These are phyloP conservation scores for Bipolaris victoriae DNA, from an alignment of 2,329 filamentous ascomycete species.

Conservation along the genomic window DNA sequence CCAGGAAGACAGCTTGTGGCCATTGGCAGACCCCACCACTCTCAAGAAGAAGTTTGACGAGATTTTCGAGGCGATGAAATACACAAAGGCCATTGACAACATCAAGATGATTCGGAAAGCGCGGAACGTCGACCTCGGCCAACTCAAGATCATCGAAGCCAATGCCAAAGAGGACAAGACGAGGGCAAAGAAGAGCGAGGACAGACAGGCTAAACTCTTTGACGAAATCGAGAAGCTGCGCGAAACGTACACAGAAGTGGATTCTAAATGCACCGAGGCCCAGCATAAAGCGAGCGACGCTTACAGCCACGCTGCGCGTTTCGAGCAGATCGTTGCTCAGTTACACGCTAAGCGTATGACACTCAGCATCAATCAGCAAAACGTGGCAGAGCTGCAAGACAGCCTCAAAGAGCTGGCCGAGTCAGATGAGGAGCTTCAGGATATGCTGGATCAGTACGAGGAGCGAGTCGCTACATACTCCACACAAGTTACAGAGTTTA, in stretches of 20 bases:
- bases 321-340: slow-evolving; percentile 74
- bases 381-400: slow-evolving; percentile 70
- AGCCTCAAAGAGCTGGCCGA: slow-evolving; percentile 80
- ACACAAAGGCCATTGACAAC: slow-evolving; percentile 96
- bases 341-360: slow-evolving; percentile 79
- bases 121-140: slow-evolving; percentile 75
- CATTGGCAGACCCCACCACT: slow-evolving; percentile 82
- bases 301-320: slow-evolving; percentile 74
- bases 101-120: slow-evolving; percentile 86
- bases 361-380: slow-evolving; percentile 71
- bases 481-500: slow-evolving; percentile 67
- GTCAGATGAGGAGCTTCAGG: slow-evolving; percentile 75
- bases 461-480: slow-evolving; percentile 71
- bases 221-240: slow-evolving; percentile 65
- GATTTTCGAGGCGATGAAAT: slow-evolving; percentile 96
- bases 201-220: slow-evolving; percentile 64
- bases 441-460: slow-evolving; percentile 77
- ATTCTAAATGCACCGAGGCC: slow-evolving; percentile 43
- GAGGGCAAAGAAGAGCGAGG: slow-evolving; percentile 69
- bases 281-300: slow-evolving; percentile 66
- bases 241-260: slow-evolving; percentile 34
- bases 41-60: slow-evolving; percentile 96
- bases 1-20: slow-evolving; percentile 97
- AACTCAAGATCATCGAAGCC: slow-evolving; percentile 75
- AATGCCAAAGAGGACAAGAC: slow-evolving; percentile 85